These are phyloP conservation scores for Acorus calamus DNA, from an alignment of 106 monocot genomes.

Conservation along the genomic window DNA sequence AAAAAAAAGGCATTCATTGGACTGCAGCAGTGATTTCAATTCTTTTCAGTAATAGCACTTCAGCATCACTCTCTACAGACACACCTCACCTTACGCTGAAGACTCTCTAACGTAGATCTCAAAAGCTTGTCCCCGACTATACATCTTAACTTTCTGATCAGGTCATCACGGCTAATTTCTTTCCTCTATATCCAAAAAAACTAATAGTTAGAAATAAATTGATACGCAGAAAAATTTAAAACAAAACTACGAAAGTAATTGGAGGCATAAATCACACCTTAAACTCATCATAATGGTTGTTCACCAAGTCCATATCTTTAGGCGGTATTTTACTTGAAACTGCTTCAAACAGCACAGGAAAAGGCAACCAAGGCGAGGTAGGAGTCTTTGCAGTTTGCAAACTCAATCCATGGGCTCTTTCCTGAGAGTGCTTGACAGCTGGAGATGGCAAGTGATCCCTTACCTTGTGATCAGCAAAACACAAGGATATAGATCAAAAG, in stretches of 20 bases:
- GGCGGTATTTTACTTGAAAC: slow-evolving; percentile 76
- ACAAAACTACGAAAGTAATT: not conserved
- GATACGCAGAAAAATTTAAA: not conserved
- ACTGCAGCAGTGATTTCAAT: no score
- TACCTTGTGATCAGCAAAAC: no score
- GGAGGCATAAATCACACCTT: slow-evolving; percentile 36
- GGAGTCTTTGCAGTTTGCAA: slow-evolving; percentile 21
- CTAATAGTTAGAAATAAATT: not conserved
- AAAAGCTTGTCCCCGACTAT: slow-evolving; percentile 79
- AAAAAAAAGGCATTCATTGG: no score
- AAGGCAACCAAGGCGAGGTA: slow-evolving; percentile 90
- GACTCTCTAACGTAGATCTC: slow-evolving; percentile 69
- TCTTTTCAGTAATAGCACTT: no score
- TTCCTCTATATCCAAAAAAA: slow-evolving; percentile 32
- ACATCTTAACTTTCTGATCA: slow-evolving; percentile 73
- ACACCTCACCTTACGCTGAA: slow-evolving; percentile 65
- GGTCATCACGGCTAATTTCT: slow-evolving; percentile 56
- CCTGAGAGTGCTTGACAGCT: slow-evolving; percentile 1
- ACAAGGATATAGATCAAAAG: no score
- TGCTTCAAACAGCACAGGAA: slow-evolving; percentile 89
- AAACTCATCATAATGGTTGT: slow-evolving; percentile 69
- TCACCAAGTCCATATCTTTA: slow-evolving; percentile 69
- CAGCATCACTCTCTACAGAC: no score
- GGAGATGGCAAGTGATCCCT: no score
- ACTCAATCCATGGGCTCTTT: slow-evolving; percentile 9